phyloP scores from a whole-genome alignment of 192 early-diverging fungal species.

The Backusella westeae region DNA sequence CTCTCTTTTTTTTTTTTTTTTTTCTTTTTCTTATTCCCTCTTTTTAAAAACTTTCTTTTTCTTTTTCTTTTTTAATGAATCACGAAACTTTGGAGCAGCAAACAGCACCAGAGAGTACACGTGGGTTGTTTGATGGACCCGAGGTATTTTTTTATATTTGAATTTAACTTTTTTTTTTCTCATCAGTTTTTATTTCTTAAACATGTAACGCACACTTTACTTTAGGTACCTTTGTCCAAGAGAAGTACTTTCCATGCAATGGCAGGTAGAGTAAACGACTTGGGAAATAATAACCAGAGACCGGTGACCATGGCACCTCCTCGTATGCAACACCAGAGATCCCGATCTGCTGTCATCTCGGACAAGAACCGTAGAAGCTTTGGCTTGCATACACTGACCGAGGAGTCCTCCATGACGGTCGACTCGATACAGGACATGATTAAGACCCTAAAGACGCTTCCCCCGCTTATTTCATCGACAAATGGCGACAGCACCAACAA shows the following conservation, averaged over 20 bases:
- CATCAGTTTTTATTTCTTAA: neutral
- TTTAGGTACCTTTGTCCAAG: neutral
- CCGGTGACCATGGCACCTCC: neutral
- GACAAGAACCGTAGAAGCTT: conserved; percentile 20
- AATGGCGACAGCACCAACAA: neutral
- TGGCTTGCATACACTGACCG: conserved; percentile 30
- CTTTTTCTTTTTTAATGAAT: conserved; percentile 12
- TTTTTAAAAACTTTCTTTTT: conserved; percentile 12
- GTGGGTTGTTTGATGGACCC: conserved; percentile 41
- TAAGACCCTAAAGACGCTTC: conserved; percentile 47
- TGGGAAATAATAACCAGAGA: neutral
- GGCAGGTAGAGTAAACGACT: neutral
- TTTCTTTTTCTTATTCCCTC: neutral
- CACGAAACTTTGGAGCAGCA: conserved; percentile 31
- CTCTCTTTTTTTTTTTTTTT: no score
- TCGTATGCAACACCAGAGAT: conserved; percentile 23
- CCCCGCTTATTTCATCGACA: conserved; percentile 26
- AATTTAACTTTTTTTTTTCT: neutral
- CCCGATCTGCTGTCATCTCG: conserved; percentile 32
- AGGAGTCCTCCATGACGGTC: conserved; percentile 38
- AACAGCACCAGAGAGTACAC: conserved; percentile 42
- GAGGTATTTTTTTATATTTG: conserved; percentile 6
- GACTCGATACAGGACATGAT: conserved; percentile 56
- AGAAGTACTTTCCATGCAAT: neutral
- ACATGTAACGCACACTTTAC: neutral